Evolutionary conservation across 2,329 filamentous ascomycete genomes (phyloP).

Genomic region (Fusarium sp.): DNA sequence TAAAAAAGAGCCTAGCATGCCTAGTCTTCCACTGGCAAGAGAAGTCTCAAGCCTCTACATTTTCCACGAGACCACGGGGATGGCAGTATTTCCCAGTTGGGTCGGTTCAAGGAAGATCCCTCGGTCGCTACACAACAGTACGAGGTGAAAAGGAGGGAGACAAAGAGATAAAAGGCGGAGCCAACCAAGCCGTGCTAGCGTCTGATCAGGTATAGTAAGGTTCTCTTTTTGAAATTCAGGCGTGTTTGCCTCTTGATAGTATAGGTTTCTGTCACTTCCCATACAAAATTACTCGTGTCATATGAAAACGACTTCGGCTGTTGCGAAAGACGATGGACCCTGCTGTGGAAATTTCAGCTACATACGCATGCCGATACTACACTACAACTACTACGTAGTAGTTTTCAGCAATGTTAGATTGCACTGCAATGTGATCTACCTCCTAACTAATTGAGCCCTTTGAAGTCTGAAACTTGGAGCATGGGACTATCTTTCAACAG

Average conservation of each 20-base stretch:
- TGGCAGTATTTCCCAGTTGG: conserved; percentile 34
- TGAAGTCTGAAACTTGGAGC: conserved; percentile 34
- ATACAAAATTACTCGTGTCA: neutral
- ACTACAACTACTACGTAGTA: neutral
- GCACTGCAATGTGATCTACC: conserved; percentile 19
- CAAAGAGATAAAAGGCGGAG: conserved; percentile 45
- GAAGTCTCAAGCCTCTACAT: conserved; percentile 13
- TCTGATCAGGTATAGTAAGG: conserved; percentile 32
- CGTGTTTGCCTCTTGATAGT: conserved; percentile 12
- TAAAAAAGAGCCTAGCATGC: conserved; percentile 20
- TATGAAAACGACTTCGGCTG: conserved; percentile 4
- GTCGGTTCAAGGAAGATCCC: conserved; percentile 35
- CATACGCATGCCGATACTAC: conserved; percentile 19
- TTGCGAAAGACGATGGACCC: conserved; percentile 2
- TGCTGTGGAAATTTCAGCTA: conserved; percentile 12
- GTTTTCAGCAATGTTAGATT: conserved; percentile 17
- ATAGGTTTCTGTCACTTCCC: neutral
- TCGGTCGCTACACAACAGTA: conserved; percentile 35
- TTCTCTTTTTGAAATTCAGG: conserved; percentile 29
- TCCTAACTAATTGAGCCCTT: neutral
- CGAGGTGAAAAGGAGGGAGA: conserved; percentile 41
- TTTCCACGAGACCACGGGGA: conserved; percentile 14
- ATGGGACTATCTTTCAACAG: conserved; percentile 24
- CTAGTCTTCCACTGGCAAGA: conserved; percentile 34
- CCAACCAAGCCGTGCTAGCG: conserved; percentile 30